Conservation (phyloP, 2,329 filamentous ascomycete genomes). For the Pseudocercospora crystallina region DNA sequence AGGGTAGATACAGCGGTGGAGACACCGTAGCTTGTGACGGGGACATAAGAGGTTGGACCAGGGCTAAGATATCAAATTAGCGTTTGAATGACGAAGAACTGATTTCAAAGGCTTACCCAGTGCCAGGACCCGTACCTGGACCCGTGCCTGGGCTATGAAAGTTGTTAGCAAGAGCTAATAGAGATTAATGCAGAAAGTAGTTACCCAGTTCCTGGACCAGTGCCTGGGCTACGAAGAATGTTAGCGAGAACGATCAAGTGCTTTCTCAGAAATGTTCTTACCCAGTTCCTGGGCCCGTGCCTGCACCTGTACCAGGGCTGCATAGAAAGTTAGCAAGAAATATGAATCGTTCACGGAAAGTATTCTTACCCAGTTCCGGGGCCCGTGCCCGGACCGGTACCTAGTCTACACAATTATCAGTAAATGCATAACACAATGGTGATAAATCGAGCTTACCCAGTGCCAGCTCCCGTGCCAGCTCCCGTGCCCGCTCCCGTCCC, state of each 20-base stretch:
- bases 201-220: background rate
- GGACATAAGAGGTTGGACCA: constrained; percentile 14
- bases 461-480: background rate
- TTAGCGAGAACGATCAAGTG: background rate
- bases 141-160: constrained; percentile 1
- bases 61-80: background rate
- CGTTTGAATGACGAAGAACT: background rate
- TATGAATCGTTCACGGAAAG: too few species aligned
- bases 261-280: too few species aligned
- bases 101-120: background rate
- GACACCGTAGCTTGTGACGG: constrained; percentile 28
- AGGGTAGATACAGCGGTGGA: constrained; percentile 27
- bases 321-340: background rate
- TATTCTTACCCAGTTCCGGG: too few species aligned
- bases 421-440: background rate
- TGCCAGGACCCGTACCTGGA: background rate
- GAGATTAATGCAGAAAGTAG: too few species aligned
- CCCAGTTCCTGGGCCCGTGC: background rate
- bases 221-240: background rate
- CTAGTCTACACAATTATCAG: background rate
- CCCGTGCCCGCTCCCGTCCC: background rate
- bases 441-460: too few species aligned
- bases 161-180: background rate
- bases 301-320: background rate
- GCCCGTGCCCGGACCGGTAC: background rate